Evolutionary conservation across 2,329 filamentous ascomycete genomes (phyloP).

Genomic region (Penicillium rolfsii): DNA sequence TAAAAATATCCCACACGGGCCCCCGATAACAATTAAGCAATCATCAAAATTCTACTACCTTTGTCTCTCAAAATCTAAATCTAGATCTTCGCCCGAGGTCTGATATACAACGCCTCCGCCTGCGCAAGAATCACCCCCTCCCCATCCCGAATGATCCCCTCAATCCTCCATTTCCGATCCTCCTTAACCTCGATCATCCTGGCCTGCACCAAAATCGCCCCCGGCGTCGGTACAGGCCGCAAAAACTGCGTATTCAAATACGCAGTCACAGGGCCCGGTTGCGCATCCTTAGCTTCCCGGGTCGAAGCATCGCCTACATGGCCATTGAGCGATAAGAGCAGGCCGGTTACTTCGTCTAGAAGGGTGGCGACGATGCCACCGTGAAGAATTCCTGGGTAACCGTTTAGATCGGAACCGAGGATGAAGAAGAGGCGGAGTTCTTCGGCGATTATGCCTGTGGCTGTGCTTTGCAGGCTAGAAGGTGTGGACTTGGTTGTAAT

Average conservation of each 20-base stretch:
- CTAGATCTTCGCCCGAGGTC: slow-evolving; percentile 13
- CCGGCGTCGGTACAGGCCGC: slow-evolving; percentile 24
- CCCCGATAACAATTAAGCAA: background rate
- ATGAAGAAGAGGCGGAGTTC: slow-evolving; percentile 34
- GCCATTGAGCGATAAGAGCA: slow-evolving; percentile 14
- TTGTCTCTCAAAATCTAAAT: background rate
- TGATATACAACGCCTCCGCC: slow-evolving; percentile 23
- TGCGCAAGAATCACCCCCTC: slow-evolving; percentile 14
- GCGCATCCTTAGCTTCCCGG: slow-evolving; percentile 2
- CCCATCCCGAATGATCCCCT: slow-evolving; percentile 18
- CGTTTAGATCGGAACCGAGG: slow-evolving; percentile 33
- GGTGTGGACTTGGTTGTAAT: background rate
- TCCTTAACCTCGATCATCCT: slow-evolving; percentile 18
- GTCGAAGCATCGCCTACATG: slow-evolving; percentile 6
- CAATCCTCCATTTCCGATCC: slow-evolving; percentile 25
- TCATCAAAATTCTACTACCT: too few relatives aligned
- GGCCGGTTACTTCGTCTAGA: slow-evolving; percentile 33
- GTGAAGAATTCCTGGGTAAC: slow-evolving; percentile 33
- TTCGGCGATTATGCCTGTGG: background rate
- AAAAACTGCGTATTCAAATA: slow-evolving; percentile 30
- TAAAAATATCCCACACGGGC: background rate
- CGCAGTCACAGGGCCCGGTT: slow-evolving; percentile 24
- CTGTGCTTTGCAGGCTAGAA: background rate
- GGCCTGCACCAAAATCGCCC: slow-evolving; percentile 19
- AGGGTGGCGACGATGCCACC: slow-evolving; percentile 34